phyloP scores from a whole-genome alignment of 73 alveolate genomes.

The Paramecium pentaurelia region DNA sequence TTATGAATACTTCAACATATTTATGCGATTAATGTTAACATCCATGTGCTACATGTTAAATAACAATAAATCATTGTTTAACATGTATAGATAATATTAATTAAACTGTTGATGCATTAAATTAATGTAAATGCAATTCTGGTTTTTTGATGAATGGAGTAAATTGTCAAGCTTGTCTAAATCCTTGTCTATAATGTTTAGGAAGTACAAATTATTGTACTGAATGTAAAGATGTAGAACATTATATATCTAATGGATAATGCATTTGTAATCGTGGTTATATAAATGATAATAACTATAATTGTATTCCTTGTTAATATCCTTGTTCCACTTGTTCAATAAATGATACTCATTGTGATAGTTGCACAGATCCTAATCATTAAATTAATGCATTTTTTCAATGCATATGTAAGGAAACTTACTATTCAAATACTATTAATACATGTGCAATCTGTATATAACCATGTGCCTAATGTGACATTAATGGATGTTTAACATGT shows the following conservation, averaged over 20 bases:
- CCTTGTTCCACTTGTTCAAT: conserved; percentile 5
- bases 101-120: not conserved
- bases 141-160: not conserved
- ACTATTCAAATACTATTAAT: not conserved
- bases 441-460: not conserved
- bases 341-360: not conserved
- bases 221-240: not conserved
- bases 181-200: not conserved
- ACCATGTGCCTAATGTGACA: not conserved
- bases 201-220: not conserved
- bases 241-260: not conserved
- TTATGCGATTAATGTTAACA: not conserved
- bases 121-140: not conserved
- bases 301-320: not conserved
- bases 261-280: not conserved
- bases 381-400: not conserved
- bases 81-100: not conserved
- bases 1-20: not conserved
- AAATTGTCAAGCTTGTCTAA: not conserved
- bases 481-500: not conserved
- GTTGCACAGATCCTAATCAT: not conserved
- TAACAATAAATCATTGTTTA: not conserved
- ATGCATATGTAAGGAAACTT: not conserved
- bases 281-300: not conserved
- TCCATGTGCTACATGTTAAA: not conserved